Evolutionary conservation across 352 stramenopile species (phyloP).

Genomic region (Phytophthora multivora): DNA sequence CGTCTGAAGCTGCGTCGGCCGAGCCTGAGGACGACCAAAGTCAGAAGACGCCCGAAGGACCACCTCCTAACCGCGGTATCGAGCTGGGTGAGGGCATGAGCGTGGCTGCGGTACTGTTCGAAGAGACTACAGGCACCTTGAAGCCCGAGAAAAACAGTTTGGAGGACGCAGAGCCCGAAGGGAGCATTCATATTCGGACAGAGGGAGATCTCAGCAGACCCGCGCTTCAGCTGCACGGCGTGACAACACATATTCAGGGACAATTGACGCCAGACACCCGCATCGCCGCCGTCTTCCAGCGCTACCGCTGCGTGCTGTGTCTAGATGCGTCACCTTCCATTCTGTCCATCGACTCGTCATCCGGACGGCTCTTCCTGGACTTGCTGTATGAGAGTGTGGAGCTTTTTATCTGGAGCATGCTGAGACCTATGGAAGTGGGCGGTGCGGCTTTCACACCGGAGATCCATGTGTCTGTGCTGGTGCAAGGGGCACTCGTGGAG

Average conservation of each 20-base stretch:
- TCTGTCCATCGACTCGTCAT: conserved; percentile 78
- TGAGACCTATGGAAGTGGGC: conserved; percentile 65
- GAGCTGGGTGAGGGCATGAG: conserved; percentile 78
- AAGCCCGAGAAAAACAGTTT: conserved; percentile 5
- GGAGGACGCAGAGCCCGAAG: not conserved
- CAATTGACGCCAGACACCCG: conserved; percentile 50
- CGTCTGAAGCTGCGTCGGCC: conserved; percentile 7
- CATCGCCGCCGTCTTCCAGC: conserved; percentile 68
- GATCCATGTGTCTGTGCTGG: conserved; percentile 81
- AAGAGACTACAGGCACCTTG: conserved; percentile 2
- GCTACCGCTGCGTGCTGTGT: conserved; percentile 85
- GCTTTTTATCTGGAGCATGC: conserved; percentile 75
- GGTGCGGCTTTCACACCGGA: conserved; percentile 56
- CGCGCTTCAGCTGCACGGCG: conserved; percentile 23
- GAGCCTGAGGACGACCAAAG: conserved; percentile 26
- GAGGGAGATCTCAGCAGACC: conserved; percentile 1
- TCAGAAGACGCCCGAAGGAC: conserved; percentile 4
- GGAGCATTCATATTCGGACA: conserved; percentile 16
- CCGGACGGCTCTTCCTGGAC: conserved; percentile 79
- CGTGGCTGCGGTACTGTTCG: conserved; percentile 53
- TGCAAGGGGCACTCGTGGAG: conserved; percentile 80
- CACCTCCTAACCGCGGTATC: conserved; percentile 19
- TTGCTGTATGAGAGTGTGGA: conserved; percentile 81
- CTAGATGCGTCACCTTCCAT: conserved; percentile 86
- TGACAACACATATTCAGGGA: conserved; percentile 30